These are phyloP conservation scores for Plasmodium ovale DNA, from an alignment of 169 alveolate genomes.

Conservation along the genomic window DNA sequence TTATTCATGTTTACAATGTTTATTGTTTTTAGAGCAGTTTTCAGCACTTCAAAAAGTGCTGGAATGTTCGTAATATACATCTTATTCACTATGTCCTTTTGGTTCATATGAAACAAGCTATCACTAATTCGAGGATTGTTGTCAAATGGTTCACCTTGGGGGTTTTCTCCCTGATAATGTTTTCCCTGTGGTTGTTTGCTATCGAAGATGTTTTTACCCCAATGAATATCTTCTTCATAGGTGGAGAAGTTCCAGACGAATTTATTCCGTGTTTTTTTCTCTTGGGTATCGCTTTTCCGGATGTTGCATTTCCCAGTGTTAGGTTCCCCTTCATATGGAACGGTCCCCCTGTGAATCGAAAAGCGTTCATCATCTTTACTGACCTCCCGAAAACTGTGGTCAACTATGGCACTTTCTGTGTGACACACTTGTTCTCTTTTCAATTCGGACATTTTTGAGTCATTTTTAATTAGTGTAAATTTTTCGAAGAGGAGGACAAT, in stretches of 20 bases:
- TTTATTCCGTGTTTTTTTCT: neutral
- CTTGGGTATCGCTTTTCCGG: neutral
- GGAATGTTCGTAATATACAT: slow-evolving; percentile 46
- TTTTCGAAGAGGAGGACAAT: slow-evolving; percentile 49
- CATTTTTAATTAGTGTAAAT: slow-evolving; percentile 21
- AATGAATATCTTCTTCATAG: neutral
- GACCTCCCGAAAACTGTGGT: neutral
- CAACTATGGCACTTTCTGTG: neutral
- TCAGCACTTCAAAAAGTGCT: slow-evolving; percentile 46
- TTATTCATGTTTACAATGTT: slow-evolving; percentile 50
- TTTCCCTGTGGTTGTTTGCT: neutral
- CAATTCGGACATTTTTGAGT: neutral
- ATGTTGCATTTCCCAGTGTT: neutral
- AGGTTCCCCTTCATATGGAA: too few relatives aligned
- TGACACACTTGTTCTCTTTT: neutral
- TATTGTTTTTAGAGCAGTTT: slow-evolving; percentile 53
- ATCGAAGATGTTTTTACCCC: neutral
- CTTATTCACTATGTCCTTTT: slow-evolving; percentile 32
- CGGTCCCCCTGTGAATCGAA: too few relatives aligned
- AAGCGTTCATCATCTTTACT: too few relatives aligned
- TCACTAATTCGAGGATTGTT: neutral
- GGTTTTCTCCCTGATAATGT: neutral
- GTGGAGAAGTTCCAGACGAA: neutral
- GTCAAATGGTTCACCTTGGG: neutral
- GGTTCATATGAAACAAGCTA: neutral